Conservation (phyloP, 192 early-diverging fungal genomes). For the Geosiphon pyriformis region DNA sequence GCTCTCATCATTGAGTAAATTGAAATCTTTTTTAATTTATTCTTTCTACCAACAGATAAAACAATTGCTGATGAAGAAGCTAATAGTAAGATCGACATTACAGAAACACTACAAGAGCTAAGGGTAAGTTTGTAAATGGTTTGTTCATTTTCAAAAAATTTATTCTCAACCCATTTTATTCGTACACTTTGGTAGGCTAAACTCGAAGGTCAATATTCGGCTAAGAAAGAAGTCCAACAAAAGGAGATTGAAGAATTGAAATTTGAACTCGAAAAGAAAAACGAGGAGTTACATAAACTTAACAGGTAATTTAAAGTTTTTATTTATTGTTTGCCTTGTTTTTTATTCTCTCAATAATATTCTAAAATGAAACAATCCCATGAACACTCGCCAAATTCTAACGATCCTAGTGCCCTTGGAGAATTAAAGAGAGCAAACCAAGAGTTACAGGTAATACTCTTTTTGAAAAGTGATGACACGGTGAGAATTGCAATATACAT, state of each 20-base stretch:
- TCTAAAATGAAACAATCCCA: background rate
- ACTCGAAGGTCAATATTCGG: constrained; percentile 78
- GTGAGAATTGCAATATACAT: background rate
- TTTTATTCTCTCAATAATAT: background rate
- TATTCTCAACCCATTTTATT: background rate
- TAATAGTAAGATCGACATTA: constrained; percentile 47
- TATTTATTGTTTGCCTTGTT: background rate
- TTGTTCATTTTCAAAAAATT: too few species aligned
- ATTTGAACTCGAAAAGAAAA: constrained; percentile 60
- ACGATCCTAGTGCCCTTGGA: constrained; percentile 36
- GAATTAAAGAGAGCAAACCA: constrained; percentile 61
- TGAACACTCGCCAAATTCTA: background rate
- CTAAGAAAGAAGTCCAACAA: constrained; percentile 70
- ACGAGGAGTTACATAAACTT: constrained; percentile 59
- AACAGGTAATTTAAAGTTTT: constrained; percentile 25
- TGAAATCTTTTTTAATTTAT: background rate
- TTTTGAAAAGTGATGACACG: constrained; percentile 15
- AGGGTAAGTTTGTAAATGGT: constrained; percentile 52
- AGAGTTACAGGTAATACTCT: constrained; percentile 48
- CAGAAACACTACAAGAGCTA: constrained; percentile 77
- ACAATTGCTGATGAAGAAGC: constrained; percentile 67
- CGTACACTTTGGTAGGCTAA: constrained; percentile 39
- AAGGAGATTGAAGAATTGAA: constrained; percentile 70
- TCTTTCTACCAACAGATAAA: constrained; percentile 34
- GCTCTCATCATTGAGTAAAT: background rate